Percentiles rank a stretch among this genome's conserved stretches.
Evolutionary conservation across 164 flowering plant species (phyloP).

Genomic region (Tetracentron sinense): DNA sequence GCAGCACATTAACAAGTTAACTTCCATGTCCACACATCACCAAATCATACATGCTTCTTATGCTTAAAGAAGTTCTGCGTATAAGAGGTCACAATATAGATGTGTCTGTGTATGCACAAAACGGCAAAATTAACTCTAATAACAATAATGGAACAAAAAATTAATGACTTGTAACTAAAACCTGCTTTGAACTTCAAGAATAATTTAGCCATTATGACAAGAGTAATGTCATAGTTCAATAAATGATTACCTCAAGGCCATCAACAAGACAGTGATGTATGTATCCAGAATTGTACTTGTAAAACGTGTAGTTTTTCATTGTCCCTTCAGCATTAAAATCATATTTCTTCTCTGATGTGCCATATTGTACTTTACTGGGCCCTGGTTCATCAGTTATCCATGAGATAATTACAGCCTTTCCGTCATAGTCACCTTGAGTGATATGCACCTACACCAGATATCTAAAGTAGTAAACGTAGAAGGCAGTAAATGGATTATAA

Average conservation of each 20-base stretch:
- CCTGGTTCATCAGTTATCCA: constrained; percentile 89
- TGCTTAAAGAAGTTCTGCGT: too few relatives aligned
- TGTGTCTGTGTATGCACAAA: too few relatives aligned
- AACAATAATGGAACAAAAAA: neutral
- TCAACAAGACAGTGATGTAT: constrained; percentile 78
- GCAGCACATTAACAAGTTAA: too few relatives aligned
- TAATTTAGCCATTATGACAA: neutral
- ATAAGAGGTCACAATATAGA: too few relatives aligned
- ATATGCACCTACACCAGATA: constrained; percentile 69
- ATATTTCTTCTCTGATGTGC: constrained; percentile 52
- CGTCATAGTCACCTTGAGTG: constrained; percentile 98
- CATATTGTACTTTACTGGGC: constrained; percentile 56
- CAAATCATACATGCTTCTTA: too few relatives aligned
- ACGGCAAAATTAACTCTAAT: neutral
- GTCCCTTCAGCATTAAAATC: constrained; percentile 56
- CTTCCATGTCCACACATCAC: too few relatives aligned
- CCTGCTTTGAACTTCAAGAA: neutral
- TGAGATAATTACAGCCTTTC: constrained; percentile 83
- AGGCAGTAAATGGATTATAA: neutral
- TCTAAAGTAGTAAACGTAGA: neutral
- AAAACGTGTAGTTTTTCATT: constrained; percentile 65
- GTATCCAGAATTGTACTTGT: constrained; percentile 78
- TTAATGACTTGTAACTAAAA: neutral
- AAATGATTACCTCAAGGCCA: constrained; percentile 66
- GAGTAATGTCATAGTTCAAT: too few relatives aligned